Evolutionary conservation across 1,139 yeast genomes (phyloP).

Genomic region (Kazachstania sp.): DNA sequence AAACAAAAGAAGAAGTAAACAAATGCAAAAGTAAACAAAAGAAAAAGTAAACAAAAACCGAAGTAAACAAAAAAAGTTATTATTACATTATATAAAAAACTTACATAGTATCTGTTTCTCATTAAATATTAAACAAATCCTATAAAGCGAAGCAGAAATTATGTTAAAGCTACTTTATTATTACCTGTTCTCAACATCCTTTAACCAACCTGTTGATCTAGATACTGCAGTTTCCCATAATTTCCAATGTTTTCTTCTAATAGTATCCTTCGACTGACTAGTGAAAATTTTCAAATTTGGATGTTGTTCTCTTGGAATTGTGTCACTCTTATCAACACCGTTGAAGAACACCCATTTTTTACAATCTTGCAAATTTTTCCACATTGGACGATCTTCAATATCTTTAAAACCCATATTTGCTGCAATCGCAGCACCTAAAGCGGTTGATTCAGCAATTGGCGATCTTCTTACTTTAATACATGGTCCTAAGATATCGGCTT

Average conservation of each 20-base stretch:
- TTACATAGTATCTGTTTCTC: neutral
- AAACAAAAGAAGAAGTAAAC: too few relatives aligned
- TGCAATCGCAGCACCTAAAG: conserved; percentile 93
- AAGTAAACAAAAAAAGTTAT: neutral
- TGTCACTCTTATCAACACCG: conserved; percentile 28
- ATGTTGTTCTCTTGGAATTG: conserved; percentile 10
- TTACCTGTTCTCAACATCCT: conserved; percentile 16
- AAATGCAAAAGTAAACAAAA: too few relatives aligned
- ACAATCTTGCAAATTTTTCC: conserved; percentile 70
- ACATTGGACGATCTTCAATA: conserved; percentile 49
- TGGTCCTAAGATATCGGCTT: conserved; percentile 81
- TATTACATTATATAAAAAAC: neutral
- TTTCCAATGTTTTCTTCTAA: conserved; percentile 58
- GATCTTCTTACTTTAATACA: conserved; percentile 81
- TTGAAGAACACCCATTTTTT: conserved; percentile 28
- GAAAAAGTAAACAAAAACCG: too few relatives aligned
- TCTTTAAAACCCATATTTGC: conserved; percentile 69
- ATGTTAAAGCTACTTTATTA: neutral
- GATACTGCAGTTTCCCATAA: conserved; percentile 79
- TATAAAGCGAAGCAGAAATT: too few relatives aligned
- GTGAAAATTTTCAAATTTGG: conserved; percentile 34
- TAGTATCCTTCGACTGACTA: conserved; percentile 51
- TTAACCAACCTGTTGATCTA: conserved; percentile 70
- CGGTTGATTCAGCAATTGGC: conserved; percentile 81
- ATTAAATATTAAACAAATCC: neutral